phyloP scores from a whole-genome alignment of 768 basidiomycete species.

The Filobasidium floriforme region DNA sequence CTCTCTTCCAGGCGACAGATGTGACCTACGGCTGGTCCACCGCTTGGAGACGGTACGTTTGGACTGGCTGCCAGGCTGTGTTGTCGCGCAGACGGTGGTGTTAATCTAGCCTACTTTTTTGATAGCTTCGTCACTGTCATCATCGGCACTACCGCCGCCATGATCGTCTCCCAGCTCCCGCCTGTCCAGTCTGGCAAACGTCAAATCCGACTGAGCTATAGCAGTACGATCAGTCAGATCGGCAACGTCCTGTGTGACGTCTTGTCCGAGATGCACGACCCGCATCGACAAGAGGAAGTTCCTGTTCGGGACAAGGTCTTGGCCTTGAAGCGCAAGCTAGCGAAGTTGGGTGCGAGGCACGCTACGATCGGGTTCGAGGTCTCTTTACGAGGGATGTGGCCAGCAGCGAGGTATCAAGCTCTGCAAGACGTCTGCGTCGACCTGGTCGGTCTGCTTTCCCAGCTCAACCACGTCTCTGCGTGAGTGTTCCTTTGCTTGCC shows the following conservation, averaged over 20 bases:
- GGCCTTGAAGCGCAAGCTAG: constrained; percentile 67
- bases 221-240: constrained; percentile 61
- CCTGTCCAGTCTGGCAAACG: constrained; percentile 65
- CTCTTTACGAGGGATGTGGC: constrained; percentile 71
- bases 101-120: neutral
- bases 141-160: constrained; percentile 67
- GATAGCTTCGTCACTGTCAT: constrained; percentile 47
- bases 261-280: constrained; percentile 61
- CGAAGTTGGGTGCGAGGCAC: constrained; percentile 48
- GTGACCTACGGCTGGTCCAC: constrained; percentile 48
- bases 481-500: neutral
- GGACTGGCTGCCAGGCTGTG: neutral
- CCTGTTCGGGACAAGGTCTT: constrained; percentile 59
- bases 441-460: constrained; percentile 60
- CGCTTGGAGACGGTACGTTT: constrained; percentile 53
- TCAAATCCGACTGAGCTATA: constrained; percentile 64
- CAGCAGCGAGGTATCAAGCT: constrained; percentile 59
- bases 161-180: constrained; percentile 56
- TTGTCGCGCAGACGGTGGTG: neutral
- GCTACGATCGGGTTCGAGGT: constrained; percentile 50
- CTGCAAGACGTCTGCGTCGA: constrained; percentile 50
- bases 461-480: constrained; percentile 61
- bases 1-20: constrained; percentile 39
- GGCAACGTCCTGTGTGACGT: constrained; percentile 69
- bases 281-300: constrained; percentile 49